Conservation (phyloP, 805 yeast species). For the Nakazawaea holstii region DNA sequence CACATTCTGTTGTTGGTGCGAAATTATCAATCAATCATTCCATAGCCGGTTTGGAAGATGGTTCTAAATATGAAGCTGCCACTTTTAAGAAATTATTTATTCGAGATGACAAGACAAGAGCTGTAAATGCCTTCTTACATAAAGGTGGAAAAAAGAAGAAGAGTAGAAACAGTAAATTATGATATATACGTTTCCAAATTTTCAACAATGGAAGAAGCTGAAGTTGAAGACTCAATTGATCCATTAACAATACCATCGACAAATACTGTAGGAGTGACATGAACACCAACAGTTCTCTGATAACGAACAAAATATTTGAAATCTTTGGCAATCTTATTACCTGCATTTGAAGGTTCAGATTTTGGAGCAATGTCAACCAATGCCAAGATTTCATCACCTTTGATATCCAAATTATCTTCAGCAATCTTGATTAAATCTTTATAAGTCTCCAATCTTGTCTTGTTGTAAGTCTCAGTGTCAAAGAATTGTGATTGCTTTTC, state of each 20-base stretch:
- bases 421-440: conserved; percentile 47
- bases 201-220: conserved; percentile 34
- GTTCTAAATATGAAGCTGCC: conserved; percentile 36
- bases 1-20: conserved; percentile 38
- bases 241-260: conserved; percentile 61
- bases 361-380: conserved; percentile 25
- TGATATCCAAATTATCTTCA: conserved; percentile 31
- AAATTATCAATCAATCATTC: conserved; percentile 39
- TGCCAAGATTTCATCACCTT: conserved; percentile 28
- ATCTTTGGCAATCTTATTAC: conserved; percentile 56
- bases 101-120: conserved; percentile 41
- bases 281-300: conserved; percentile 73
- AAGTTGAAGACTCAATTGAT: conserved; percentile 57
- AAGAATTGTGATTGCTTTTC: conserved; percentile 48
- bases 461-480: conserved; percentile 53
- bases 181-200: conserved; percentile 27
- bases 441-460: conserved; percentile 52
- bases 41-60: conserved; percentile 29
- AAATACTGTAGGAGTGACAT: conserved; percentile 78
- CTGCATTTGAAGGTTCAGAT: conserved; percentile 39
- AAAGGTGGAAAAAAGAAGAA: conserved; percentile 31
- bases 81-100: conserved; percentile 42
- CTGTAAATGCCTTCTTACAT: conserved; percentile 46
- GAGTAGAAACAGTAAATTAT: too few relatives aligned
- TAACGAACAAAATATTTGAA: conserved; percentile 69